Evolutionary conservation across 2,329 filamentous ascomycete genomes (phyloP), one percentile per base, ranked within the genome.

Genomic region (Epicoccum nigrum): DNA sequence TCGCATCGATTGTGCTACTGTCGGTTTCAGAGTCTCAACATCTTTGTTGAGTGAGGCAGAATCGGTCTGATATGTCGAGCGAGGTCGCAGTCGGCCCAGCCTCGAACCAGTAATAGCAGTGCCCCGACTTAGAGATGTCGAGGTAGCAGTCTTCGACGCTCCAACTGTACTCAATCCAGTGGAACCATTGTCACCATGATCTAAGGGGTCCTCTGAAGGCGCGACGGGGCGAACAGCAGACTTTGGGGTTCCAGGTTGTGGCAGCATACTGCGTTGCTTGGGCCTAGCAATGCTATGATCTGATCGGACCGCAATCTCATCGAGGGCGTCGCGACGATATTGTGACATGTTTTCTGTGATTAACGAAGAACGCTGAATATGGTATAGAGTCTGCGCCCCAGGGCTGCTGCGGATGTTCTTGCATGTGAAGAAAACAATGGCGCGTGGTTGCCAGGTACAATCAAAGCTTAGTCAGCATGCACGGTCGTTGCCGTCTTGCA

Each of bases 221-320:
- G 30, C 16, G 8, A 27, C 19, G 5, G 44, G 8, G 23, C 21
- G 61, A 56, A 32, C 6, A 12, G 41, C 50, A 17, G 55, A 47
- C 37, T 46, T 69, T n/a, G 60, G 42, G 17, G 66, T 61, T n/a
- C 68, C 68, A 28, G 61, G 65, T 41, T 72, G 70, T 13, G 68
- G 69, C 23, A 73, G 60, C 43, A 70, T 58, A 51, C 70, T 71
- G 20, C 65, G 62, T 32, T 59, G 52, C 32, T 54, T 61, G 50
- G 27, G 32, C 19, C 30, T 33, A 4, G 17, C 28, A 27, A 32
- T 45, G 23, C 25, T 43, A 7, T 20, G 43, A 25, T 8, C 33
- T 27, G 28, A 20, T 7, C 32, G 21, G n/a, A 31, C 30, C 7
- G 16, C 17, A 20, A 12, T 23, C 7, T 33, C 19, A 25, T n/a